Evolutionary conservation across 306 rosid genomes (phyloP), one percentile per base, ranked within the genome.

Genomic region (Quercus robur): DNA sequence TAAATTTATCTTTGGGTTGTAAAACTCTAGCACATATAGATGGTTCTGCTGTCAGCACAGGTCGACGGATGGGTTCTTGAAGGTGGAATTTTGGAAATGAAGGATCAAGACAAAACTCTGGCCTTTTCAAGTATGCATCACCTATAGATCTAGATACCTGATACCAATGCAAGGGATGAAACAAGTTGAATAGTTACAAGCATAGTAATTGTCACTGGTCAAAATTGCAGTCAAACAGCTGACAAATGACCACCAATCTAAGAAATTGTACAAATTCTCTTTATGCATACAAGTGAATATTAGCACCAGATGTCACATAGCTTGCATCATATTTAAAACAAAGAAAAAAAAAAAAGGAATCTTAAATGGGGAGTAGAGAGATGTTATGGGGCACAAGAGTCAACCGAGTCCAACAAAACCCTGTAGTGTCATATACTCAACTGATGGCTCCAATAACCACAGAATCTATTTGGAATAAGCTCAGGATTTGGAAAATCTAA

Each of bases 81-180:
- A 94, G 89, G 81, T 89, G 96, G 86, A 92, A 92, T 41, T 88
- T 85, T 0, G 94, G 96, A 84, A 88, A 91, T 20, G 98, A 82
- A 49, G 93, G 96, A 81, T 90, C 93, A 1, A 90, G 91, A 56
- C 93, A 90, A 80, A 92, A 94, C 85, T 94, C 97, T 10, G 97
- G 91, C 63, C 80, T 86, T 82, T 94, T 92, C 85, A 94, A 87
- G 88, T 92, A 94, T 49, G 97, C 97, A 82, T 94, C 98, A 10
- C 97, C 98, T 25, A 94, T 94, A 6, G 98, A 92, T 87, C 97
- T 89, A 23, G 98, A 94, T 73, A 92, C 97, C 98, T 92, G 85
- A 81, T 46, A 78, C 73, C 76, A 76, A 38, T 71, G 63, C 38
- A 72, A 74, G 18, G 70, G 25, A 63, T 23, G 49, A 72, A 58